Conservation (phyloP, 148 eudicot species). For the Amaranthus cruentus region DNA sequence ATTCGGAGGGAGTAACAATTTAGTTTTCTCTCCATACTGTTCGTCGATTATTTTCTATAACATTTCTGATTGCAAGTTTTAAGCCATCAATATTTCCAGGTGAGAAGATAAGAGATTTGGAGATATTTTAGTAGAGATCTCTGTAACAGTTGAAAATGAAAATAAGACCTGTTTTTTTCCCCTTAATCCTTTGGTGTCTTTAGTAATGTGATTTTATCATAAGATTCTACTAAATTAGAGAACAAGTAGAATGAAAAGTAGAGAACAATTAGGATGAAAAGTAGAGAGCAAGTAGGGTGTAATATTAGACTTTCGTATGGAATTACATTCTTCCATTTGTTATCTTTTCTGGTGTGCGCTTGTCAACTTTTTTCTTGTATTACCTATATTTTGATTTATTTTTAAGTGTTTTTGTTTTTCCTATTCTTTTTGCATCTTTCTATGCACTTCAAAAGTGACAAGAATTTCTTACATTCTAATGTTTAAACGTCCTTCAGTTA, state of each 20-base stretch:
- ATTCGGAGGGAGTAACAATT: too few relatives aligned
- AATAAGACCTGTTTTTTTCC: neutral
- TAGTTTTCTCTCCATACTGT: neutral
- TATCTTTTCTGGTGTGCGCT: too few relatives aligned
- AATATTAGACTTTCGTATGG: too few relatives aligned
- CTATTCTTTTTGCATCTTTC: neutral
- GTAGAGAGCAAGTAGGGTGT: too few relatives aligned
- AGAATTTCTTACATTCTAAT: neutral
- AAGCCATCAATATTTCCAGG: neutral
- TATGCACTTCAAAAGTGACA: neutral
- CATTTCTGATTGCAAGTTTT: neutral
- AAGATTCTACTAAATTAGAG: too few relatives aligned
- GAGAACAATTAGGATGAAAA: too few relatives aligned
- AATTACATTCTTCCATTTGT: too few relatives aligned
- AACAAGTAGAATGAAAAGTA: too few relatives aligned
- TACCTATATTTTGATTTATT: neutral
- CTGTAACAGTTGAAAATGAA: neutral
- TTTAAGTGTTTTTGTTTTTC: neutral
- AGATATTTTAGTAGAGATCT: neutral
- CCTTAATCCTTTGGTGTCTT: neutral
- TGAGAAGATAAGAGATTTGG: neutral
- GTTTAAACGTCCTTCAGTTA: neutral
- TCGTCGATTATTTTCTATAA: neutral
- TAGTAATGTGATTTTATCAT: too few relatives aligned
- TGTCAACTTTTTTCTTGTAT: neutral